Conservation (phyloP, 2,329 filamentous ascomycete species). For the Nothomitra cinnamomea region DNA sequence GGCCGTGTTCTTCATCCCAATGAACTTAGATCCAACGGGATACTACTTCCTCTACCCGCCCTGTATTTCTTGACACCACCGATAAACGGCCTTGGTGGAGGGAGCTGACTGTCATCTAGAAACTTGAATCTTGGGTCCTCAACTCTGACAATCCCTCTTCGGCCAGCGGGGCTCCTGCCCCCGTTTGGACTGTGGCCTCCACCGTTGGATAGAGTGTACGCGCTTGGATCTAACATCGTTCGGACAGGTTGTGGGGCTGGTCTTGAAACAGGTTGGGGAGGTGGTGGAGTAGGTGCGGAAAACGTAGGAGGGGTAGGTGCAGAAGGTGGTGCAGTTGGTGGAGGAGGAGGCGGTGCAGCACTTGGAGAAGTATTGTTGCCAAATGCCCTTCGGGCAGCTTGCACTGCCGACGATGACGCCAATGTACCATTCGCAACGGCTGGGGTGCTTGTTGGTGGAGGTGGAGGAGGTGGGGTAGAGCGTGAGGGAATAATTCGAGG, state of each 20-base stretch:
- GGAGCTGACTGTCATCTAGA: conserved; percentile 62
- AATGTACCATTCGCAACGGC: conserved; percentile 21
- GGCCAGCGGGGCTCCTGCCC: conserved; percentile 5
- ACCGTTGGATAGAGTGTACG: conserved; percentile 59
- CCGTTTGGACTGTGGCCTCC: conserved; percentile 11
- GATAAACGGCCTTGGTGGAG: conserved; percentile 67
- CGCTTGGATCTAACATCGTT: conserved; percentile 55
- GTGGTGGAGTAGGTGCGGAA: conserved; percentile 28
- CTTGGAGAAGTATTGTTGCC: conserved; percentile 19
- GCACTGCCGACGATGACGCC: conserved; percentile 34
- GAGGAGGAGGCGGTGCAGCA: conserved; percentile 23
- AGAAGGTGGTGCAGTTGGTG: conserved; percentile 23
- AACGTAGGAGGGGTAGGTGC: conserved; percentile 22
- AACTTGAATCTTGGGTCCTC: conserved; percentile 78
- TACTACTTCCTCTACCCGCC: conserved; percentile 82
- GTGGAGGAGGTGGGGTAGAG: conserved; percentile 10
- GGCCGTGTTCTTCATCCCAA: conserved; percentile 20
- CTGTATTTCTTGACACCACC: conserved; percentile 66
- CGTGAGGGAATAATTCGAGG: conserved; percentile 23
- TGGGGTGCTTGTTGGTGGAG: conserved; percentile 13
- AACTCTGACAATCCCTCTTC: conserved; percentile 32
- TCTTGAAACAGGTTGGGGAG: conserved; percentile 23
- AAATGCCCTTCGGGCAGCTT: conserved; percentile 41
- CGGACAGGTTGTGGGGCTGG: conserved; percentile 20
- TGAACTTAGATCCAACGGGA: conserved; percentile 65